Evolutionary conservation across 2,329 filamentous ascomycete species (phyloP).

Genomic region (Xylariaceae sp.): DNA sequence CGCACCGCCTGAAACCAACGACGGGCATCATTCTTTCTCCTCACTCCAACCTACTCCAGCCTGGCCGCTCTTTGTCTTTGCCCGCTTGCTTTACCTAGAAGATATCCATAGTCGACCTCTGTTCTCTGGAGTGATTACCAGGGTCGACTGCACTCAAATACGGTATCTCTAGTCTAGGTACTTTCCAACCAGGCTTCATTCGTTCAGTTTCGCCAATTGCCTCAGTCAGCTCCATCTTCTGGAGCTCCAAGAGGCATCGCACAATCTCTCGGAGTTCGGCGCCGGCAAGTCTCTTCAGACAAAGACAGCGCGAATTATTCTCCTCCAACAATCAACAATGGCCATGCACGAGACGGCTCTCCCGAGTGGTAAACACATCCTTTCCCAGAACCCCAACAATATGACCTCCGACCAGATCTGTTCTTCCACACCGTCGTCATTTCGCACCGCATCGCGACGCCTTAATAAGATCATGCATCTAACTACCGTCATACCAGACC

Average conservation of each 20-base stretch:
- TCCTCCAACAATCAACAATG: constrained; percentile 15
- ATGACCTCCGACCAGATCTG: neutral
- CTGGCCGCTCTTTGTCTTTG: neutral
- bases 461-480: constrained; percentile 9
- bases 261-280: neutral
- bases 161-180: neutral
- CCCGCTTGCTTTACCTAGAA: neutral
- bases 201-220: constrained; percentile 2
- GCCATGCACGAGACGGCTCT: constrained; percentile 29
- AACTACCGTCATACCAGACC: constrained; percentile 50
- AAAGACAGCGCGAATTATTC: neutral
- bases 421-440: neutral
- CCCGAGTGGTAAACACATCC: constrained; percentile 23
- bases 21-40: neutral
- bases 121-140: neutral
- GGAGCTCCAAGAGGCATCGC: neutral
- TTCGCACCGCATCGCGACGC: constrained; percentile 4
- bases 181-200: neutral
- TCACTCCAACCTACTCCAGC: neutral
- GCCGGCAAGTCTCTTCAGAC: neutral
- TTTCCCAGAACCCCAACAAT: neutral
- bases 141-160: neutral
- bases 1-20: neutral
- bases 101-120: neutral
- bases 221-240: neutral